Base-by-base conservation (phyloP, 1,284 basidiomycete genomes). In the Amylostereum chailletii region DNA sequence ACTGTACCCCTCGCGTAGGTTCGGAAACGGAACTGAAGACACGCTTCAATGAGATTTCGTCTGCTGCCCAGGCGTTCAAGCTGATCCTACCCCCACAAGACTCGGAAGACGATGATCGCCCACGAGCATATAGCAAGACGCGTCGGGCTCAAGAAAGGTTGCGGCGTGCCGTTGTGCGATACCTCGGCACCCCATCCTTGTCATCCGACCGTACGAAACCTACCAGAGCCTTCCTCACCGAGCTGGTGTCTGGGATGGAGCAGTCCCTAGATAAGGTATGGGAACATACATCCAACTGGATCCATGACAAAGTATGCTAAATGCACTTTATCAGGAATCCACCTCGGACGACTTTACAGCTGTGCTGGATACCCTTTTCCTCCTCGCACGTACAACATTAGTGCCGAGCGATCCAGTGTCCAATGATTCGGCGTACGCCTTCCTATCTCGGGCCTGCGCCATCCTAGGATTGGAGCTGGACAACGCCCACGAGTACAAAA, bases 331-430 rank as follows among this genome's bases (percentile, higher is more conserved):
- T 8, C 49, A 71, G 70, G 57, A 57, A 26, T 58, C 58, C 30
- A 55, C 62, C 40, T 42, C 60, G 2, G 74, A 77, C 45, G 55
- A 66, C 0, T 54, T 77, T 19, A 77, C 76, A 2, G 69, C 77
- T 3, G 64, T 72, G 6, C 62, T 88, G 3, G 86, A 89, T 52
- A 74, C 79, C 0, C 58, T 81, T 6, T 84, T 88, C 57, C 62
- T 69, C 11, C 71, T 89, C 33, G 74, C 84, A 1, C 75, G 77
- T 5, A 69, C 67, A 1, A 58, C 61, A 6, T 66, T 86, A 2
- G 59, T 67, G 30, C 60, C 72, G 10, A 60, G 63, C 4, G 70
- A 81, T 43, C 71, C 76, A 0, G 68, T 72, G n/a, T 77, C 81
- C 0, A 79, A 80, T 58, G 66, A 69, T 2, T 50, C 63, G 0